These are phyloP conservation scores for Taphrina flavorubra DNA, from an alignment of 1,139 yeast genomes.

Conservation along the genomic window DNA sequence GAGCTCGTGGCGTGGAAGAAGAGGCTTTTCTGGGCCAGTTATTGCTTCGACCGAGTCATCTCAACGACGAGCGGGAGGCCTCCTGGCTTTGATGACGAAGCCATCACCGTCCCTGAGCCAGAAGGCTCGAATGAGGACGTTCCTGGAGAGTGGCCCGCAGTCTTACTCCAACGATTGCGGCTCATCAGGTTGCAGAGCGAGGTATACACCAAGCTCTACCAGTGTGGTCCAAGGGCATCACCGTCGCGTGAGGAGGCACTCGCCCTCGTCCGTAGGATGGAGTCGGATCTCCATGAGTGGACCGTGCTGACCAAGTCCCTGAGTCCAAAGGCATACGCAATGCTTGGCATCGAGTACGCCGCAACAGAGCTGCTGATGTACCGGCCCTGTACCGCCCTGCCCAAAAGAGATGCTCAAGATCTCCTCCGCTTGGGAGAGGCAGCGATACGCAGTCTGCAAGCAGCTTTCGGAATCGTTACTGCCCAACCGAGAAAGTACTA, in stretches of 20 bases:
- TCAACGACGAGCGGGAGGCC: conserved; percentile 31
- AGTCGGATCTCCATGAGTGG: conserved; percentile 9
- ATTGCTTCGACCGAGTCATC: conserved; percentile 26
- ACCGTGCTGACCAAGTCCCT: neutral
- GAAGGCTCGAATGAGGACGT: neutral
- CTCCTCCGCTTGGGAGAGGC: neutral
- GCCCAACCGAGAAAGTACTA: neutral
- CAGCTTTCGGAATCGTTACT: neutral
- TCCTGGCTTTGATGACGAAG: conserved; percentile 10
- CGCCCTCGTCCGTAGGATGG: neutral
- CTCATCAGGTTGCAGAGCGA: conserved; percentile 17
- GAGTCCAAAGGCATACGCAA: neutral
- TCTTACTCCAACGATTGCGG: conserved; percentile 2
- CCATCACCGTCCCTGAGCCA: conserved; percentile 6
- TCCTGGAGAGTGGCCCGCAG: conserved; percentile 2
- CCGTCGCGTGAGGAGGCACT: neutral
- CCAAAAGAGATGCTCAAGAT: neutral
- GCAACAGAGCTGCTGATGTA: conserved; percentile 8
- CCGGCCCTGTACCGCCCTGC: conserved; percentile 5
- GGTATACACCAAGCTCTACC: conserved; percentile 16
- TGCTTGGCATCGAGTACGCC: conserved; percentile 6
- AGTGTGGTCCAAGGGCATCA: neutral
- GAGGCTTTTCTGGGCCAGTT: conserved; percentile 36
- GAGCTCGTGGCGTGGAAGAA: conserved; percentile 9
- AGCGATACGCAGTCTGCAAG: conserved; percentile 5